These are phyloP conservation scores for Pseudogymnoascus sp. DNA, from an alignment of 2,329 filamentous ascomycete genomes.

Conservation along the genomic window DNA sequence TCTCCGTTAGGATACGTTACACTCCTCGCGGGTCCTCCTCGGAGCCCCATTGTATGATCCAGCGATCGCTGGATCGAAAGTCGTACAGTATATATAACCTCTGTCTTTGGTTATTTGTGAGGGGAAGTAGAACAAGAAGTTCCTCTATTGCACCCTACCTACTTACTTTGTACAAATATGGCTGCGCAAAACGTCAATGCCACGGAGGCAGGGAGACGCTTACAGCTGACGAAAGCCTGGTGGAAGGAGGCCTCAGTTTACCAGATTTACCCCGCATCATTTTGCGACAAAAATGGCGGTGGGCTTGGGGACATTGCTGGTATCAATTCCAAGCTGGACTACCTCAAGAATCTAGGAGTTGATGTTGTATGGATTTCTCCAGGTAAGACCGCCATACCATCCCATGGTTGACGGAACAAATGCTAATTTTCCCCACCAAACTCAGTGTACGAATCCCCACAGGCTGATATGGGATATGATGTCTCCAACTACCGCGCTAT, in stretches of 20 bases:
- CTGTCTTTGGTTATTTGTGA: neutral
- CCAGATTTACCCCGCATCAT: conserved; percentile 48
- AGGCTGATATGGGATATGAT: conserved; percentile 61
- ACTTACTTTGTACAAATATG: neutral
- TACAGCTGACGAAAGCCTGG: neutral
- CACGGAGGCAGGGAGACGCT: neutral
- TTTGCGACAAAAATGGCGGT: conserved; percentile 45
- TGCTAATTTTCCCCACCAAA: neutral
- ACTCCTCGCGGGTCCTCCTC: neutral
- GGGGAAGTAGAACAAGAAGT: neutral
- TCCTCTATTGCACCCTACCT: neutral
- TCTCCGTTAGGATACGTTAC: neutral
- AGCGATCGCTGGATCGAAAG: neutral
- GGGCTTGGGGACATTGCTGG: conserved; percentile 52
- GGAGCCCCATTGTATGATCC: neutral
- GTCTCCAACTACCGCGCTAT: conserved; percentile 58
- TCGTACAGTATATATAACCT: neutral
- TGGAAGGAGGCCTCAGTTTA: conserved; percentile 30
- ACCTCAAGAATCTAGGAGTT: conserved; percentile 48
- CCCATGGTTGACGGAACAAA: neutral
- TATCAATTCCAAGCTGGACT: conserved; percentile 49
- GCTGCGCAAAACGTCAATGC: neutral
- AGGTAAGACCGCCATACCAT: neutral
- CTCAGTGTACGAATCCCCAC: conserved; percentile 48
- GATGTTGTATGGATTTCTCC: conserved; percentile 58